Evolutionary conservation across 2,329 filamentous ascomycete genomes (phyloP).

Genomic region (Aureobasidium sp.): DNA sequence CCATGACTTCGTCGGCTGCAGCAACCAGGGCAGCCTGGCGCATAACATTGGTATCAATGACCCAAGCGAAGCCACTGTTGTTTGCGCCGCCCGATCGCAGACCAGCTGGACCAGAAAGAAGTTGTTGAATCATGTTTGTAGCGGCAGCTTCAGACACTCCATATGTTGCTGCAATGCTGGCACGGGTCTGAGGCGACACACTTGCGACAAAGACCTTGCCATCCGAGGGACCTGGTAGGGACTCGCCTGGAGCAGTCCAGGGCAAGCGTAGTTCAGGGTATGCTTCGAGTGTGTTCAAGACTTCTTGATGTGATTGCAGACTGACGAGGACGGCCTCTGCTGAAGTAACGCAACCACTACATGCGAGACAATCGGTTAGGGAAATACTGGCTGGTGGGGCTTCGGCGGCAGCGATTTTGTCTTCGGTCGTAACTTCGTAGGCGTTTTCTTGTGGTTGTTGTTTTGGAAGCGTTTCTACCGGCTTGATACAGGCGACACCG

Average conservation of each 20-base stretch:
- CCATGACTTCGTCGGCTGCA: slow-evolving; percentile 41
- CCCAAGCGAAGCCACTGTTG: slow-evolving; percentile 76
- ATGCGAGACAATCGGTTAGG: slow-evolving; percentile 92
- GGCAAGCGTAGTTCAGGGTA: slow-evolving; percentile 38
- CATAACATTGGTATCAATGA: slow-evolving; percentile 81
- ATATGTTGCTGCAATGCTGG: slow-evolving; percentile 80
- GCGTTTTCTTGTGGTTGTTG: slow-evolving; percentile 48
- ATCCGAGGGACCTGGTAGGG: slow-evolving; percentile 29
- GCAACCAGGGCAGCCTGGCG: slow-evolving; percentile 73
- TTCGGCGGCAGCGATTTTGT: slow-evolving; percentile 53
- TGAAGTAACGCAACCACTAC: slow-evolving; percentile 94
- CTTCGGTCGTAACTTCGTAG: slow-evolving; percentile 91
- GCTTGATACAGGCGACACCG: slow-evolving; percentile 96
- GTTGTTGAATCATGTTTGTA: slow-evolving; percentile 72
- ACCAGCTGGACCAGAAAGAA: slow-evolving; percentile 65
- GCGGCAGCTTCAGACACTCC: slow-evolving; percentile 67
- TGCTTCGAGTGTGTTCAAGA: slow-evolving; percentile 72
- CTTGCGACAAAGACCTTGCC: slow-evolving; percentile 82
- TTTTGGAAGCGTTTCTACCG: slow-evolving; percentile 77
- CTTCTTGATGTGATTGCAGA: slow-evolving; percentile 87
- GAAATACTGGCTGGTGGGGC: slow-evolving; percentile 81
- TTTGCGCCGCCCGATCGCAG: slow-evolving; percentile 63
- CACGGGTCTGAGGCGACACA: slow-evolving; percentile 83
- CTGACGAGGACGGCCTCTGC: slow-evolving; percentile 96
- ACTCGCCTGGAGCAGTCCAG: slow-evolving; percentile 21